phyloP scores from a whole-genome alignment of 2,329 filamentous ascomycete genomes.

The Amauroascus verrucosus region DNA sequence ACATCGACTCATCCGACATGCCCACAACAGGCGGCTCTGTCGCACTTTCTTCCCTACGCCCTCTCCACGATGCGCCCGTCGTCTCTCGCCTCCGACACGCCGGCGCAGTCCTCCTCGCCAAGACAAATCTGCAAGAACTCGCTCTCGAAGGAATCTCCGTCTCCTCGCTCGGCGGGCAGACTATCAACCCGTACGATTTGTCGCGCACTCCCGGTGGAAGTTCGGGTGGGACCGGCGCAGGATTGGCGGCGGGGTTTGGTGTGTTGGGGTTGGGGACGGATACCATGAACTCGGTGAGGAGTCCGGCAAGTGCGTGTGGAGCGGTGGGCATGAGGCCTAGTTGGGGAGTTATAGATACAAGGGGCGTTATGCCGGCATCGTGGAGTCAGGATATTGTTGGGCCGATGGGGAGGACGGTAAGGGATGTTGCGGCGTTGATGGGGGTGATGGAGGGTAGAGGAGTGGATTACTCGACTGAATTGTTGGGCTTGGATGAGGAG shows the following conservation, averaged over 20 bases:
- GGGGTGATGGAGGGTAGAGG: constrained; percentile 46
- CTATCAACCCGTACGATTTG: constrained; percentile 55
- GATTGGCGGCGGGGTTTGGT: constrained; percentile 48
- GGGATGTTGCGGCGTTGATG: constrained; percentile 43
- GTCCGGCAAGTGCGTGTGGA: constrained; percentile 51
- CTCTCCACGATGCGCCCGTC: constrained; percentile 39
- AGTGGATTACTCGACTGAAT: constrained; percentile 38
- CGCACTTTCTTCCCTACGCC: constrained; percentile 40
- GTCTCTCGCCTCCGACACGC: constrained; percentile 42
- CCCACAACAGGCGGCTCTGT: constrained; percentile 49
- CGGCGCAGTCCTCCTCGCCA: constrained; percentile 50
- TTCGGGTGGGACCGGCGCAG: constrained; percentile 53
- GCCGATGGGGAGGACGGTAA: constrained; percentile 43
- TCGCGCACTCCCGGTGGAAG: constrained; percentile 56
- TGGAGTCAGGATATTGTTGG: constrained; percentile 48
- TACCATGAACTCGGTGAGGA: constrained; percentile 53
- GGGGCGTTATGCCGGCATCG: constrained; percentile 47
- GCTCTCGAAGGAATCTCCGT: constrained; percentile 54
- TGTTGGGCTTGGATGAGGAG: constrained; percentile 31
- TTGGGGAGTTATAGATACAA: constrained; percentile 41
- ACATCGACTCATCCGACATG: constrained; percentile 47
- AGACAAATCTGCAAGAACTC: constrained; percentile 53
- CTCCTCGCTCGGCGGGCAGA: constrained; percentile 55
- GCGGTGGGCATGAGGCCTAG: constrained; percentile 52
- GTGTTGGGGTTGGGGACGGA: constrained; percentile 51